Evolutionary conservation across 1,284 basidiomycete genomes (phyloP), one percentile per base, ranked within the genome.

Genomic region (Polyporus tsugae): DNA sequence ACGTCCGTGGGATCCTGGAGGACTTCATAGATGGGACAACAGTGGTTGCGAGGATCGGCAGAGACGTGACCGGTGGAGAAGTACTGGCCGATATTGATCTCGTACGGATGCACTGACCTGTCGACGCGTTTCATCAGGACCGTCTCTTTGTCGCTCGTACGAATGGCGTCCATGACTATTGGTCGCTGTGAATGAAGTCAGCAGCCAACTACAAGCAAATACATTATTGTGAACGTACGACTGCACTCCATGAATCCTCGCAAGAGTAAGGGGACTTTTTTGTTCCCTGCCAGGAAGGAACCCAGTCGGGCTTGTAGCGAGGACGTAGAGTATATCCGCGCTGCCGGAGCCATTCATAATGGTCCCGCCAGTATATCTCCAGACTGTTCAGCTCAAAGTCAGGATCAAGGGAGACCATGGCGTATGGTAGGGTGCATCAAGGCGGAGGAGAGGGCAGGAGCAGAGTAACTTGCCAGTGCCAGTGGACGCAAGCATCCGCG

Each of bases 1-100:
- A 72, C 57, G 46, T 73, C 25, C 1, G 60, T 38, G 17, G 65
- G 64, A 0, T 73, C 49, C 4, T 73, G 36, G 0, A 80, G 64
- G 0, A 70, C 57, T 0, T 78, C 78, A 25, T 79, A 63, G 6
- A 81, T 35, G 0, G 75, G 78, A 0, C 75, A 73, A 25, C 69
- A 73, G 55, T 78, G 79, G 46, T 80, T 80, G 17, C 63, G 60
- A 3, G 76, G 69, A 57, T 79, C 70, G 1, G 68, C 60, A 0
- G 36, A 57, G 6, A 75, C 62, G 0, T 61, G 68, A 11, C 70
- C 68, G 5, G 69, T 49, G 3, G 46, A 49, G 46, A 49, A 46
- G 4, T 22, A 64, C 33, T 35, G 36, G 25, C 38, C 64, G 4
- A 80, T 72, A 4, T 63, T 64, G 29, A 70, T 49, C 58, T 78